Conservation (phyloP, 2,329 filamentous ascomycete genomes). For the Hypoxylon sp. region DNA sequence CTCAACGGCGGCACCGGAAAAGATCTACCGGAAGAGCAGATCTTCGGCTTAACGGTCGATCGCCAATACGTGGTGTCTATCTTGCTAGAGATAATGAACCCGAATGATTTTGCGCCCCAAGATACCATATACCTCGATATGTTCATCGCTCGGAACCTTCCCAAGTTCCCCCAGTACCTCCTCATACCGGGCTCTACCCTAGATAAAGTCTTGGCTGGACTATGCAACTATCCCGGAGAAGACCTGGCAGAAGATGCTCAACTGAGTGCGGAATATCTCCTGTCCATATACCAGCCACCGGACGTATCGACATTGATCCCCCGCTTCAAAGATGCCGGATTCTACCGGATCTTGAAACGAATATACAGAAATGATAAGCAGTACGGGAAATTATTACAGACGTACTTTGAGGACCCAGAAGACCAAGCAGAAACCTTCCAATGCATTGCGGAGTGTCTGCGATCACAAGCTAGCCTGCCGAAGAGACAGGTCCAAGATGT, state of each 20-base stretch:
- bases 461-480: constrained; percentile 66
- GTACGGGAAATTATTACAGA: constrained; percentile 78
- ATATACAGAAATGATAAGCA: constrained; percentile 83
- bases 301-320: constrained; percentile 80
- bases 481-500: constrained; percentile 78
- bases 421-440: constrained; percentile 79
- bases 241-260: constrained; percentile 93
- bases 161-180: constrained; percentile 96
- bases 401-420: constrained; percentile 85
- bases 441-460: constrained; percentile 78
- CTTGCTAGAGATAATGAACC: constrained; percentile 87
- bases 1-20: constrained; percentile 60
- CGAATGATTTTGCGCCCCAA: constrained; percentile 74
- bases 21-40: constrained; percentile 69
- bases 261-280: constrained; percentile 92
- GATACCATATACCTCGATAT: constrained; percentile 97
- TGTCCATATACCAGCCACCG: constrained; percentile 92
- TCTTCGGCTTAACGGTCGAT: constrained; percentile 77
- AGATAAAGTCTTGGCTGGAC: constrained; percentile 78
- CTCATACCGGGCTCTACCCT: constrained; percentile 87
- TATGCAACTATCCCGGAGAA: constrained; percentile 83
- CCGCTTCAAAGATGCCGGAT: constrained; percentile 79
- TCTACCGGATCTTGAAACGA: constrained; percentile 90
- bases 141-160: constrained; percentile 95
- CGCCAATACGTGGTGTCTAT: constrained; percentile 94